Evolutionary conservation across 371 early-diverging fungal species (phyloP).

Genomic region (Mucor plumbeus): DNA sequence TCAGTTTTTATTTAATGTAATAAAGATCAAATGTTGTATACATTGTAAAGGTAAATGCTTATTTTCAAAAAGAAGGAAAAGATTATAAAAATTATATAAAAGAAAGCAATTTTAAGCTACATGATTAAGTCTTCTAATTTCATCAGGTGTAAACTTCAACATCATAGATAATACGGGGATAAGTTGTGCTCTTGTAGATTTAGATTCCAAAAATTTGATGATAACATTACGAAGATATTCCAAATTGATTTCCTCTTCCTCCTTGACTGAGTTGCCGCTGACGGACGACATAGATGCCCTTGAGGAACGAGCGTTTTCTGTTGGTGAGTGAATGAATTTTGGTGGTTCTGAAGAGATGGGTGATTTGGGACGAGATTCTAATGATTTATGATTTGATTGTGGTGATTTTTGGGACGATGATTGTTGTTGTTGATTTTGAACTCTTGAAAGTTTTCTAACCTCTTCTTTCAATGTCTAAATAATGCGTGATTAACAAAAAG

Average conservation of each 20-base stretch:
- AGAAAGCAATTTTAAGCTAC: constrained; percentile 19
- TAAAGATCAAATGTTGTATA: too few species aligned
- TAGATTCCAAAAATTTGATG: constrained; percentile 85
- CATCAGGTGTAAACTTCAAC: constrained; percentile 81
- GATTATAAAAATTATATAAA: not conserved
- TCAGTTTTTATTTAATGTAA: too few species aligned
- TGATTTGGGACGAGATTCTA: constrained; percentile 8
- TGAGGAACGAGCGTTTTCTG: constrained; percentile 15
- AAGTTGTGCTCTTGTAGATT: constrained; percentile 75
- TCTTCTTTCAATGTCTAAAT: constrained; percentile 71
- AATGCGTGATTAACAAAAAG: not conserved
- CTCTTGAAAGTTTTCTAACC: constrained; percentile 56
- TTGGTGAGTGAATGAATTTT: not conserved
- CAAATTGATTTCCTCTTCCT: constrained; percentile 68
- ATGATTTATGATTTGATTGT: constrained; percentile 13
- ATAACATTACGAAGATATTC: constrained; percentile 88
- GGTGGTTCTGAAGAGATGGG: constrained; percentile 26
- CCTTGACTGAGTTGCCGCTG: constrained; percentile 17
- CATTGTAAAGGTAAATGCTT: too few species aligned
- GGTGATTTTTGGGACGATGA: constrained; percentile 14
- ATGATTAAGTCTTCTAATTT: constrained; percentile 66
- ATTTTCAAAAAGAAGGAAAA: too few species aligned
- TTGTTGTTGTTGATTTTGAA: constrained; percentile 19
- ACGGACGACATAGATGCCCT: constrained; percentile 24
- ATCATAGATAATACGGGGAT: constrained; percentile 83